phyloP scores from a whole-genome alignment of 139 green algal genomes.

The Chlamydomonas applanata region DNA sequence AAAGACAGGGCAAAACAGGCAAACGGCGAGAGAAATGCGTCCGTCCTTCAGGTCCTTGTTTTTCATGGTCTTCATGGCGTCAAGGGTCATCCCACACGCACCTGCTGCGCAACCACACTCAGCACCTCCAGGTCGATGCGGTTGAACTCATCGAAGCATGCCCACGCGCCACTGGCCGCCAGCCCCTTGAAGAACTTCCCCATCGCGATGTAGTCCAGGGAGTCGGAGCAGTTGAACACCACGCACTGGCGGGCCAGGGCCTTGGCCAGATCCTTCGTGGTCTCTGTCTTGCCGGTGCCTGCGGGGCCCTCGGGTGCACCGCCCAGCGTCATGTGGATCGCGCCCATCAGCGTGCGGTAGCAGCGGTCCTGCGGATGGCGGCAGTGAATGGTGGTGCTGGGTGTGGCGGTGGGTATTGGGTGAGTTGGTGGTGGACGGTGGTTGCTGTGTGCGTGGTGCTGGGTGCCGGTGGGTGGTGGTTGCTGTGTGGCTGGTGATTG shows the following conservation, averaged over 20 bases:
- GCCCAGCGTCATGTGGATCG: slow-evolving; percentile 55
- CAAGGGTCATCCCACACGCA: slow-evolving; percentile 14
- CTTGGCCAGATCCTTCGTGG: slow-evolving; percentile 72
- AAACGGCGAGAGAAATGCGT: no score
- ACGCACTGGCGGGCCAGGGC: slow-evolving; percentile 65
- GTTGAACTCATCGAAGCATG: slow-evolving; percentile 88
- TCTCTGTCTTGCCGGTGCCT: slow-evolving; percentile 58
- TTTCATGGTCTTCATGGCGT: no score
- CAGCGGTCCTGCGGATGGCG: slow-evolving; percentile 36
- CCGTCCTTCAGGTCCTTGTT: no score
- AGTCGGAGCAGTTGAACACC: slow-evolving; percentile 69
- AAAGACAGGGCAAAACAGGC: no score
- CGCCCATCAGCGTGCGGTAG: slow-evolving; percentile 55
- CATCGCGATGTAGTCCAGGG: slow-evolving; percentile 22
- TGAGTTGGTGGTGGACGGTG: no score
- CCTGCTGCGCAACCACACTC: slow-evolving; percentile 54
- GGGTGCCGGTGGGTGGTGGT: no score
- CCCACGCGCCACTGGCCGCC: slow-evolving; percentile 66
- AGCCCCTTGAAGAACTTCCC: slow-evolving; percentile 80
- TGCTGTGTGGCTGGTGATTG: no score
- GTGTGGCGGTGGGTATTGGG: no score
- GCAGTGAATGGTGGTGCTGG: background rate
- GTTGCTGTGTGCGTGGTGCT: no score
- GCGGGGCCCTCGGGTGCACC: slow-evolving; percentile 50
- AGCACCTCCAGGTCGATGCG: slow-evolving; percentile 73